Conservation (phyloP, 345 rosid species). For the Ceriops tagal region DNA sequence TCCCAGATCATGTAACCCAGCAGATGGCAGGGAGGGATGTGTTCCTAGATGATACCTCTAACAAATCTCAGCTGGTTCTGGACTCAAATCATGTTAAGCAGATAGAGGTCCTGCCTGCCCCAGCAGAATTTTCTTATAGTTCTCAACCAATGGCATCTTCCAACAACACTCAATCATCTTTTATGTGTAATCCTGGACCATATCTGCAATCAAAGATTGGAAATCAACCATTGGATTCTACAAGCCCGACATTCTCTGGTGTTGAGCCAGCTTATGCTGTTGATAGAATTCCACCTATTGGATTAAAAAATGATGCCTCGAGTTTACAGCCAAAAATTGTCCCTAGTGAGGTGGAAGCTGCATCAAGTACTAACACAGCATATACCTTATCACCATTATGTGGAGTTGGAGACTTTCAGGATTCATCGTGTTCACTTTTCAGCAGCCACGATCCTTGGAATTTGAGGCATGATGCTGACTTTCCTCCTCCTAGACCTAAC, state of each 20-base stretch:
- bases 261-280: conserved; percentile 24
- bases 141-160: conserved; percentile 32
- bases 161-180: conserved; percentile 28
- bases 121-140: conserved; percentile 27
- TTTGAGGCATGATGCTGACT: conserved; percentile 41
- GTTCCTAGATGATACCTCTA: conserved; percentile 28
- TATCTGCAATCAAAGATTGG: conserved; percentile 39
- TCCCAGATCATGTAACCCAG: conserved; percentile 32
- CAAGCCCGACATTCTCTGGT: conserved; percentile 24
- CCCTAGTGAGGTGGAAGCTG: conserved; percentile 27
- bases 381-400: conserved; percentile 25
- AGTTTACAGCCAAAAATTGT: conserved; percentile 29
- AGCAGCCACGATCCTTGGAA: conserved; percentile 71
- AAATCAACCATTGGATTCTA: conserved; percentile 32
- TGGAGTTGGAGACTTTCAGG: conserved; percentile 34
- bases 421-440: conserved; percentile 55
- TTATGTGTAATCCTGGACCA: conserved; percentile 33
- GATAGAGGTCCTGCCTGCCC: conserved; percentile 22
- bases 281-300: conserved; percentile 33
- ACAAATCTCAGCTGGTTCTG: conserved; percentile 27
- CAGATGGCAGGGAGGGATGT: conserved; percentile 32
- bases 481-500: conserved; percentile 59
- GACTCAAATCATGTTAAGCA: conserved; percentile 29
- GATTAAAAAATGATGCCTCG: conserved; percentile 32
- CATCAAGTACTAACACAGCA: conserved; percentile 14